Conservation (phyloP, 2,329 filamentous ascomycete genomes). For the Verticillium albo-atrum region DNA sequence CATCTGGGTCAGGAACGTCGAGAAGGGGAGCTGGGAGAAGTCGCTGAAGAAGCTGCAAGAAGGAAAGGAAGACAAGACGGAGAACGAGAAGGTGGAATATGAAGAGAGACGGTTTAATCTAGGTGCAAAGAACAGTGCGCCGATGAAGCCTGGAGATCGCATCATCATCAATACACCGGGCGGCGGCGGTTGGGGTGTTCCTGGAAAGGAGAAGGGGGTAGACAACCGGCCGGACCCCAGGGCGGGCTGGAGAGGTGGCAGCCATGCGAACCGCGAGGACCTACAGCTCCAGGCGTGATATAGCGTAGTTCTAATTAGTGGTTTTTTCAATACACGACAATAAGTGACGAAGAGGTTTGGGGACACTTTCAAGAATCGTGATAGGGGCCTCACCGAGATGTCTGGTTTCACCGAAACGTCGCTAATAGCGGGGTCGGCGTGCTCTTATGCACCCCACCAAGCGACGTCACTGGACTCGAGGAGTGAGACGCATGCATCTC, state of each 20-base stretch:
- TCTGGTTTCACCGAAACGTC: not conserved
- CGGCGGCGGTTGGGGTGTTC: slow-evolving; percentile 70
- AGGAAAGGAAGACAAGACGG: slow-evolving; percentile 11
- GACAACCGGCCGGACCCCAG: slow-evolving; percentile 49
- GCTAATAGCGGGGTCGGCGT: not conserved
- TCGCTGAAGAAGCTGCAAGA: slow-evolving; percentile 34
- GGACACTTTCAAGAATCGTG: not conserved
- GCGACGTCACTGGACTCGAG: not conserved
- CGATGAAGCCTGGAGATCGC: slow-evolving; percentile 70
- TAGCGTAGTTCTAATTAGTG: not conserved
- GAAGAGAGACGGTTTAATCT: slow-evolving; percentile 65
- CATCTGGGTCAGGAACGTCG: slow-evolving; percentile 76
- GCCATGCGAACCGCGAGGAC: slow-evolving; percentile 52
- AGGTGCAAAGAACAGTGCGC: slow-evolving; percentile 74
- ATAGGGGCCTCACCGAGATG: not conserved
- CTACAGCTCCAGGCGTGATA: slow-evolving; percentile 49
- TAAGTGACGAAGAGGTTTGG: not conserved
- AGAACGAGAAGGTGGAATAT: slow-evolving; percentile 35
- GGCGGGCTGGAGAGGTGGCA: slow-evolving; percentile 50
- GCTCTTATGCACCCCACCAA: not conserved
- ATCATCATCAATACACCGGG: slow-evolving; percentile 77
- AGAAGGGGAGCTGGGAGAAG: slow-evolving; percentile 47
- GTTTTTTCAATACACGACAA: not conserved
- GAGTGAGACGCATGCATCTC: not conserved
- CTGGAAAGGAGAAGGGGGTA: slow-evolving; percentile 52